Conservation (phyloP, 73 alveolate species). For the Stentor roeselii region DNA sequence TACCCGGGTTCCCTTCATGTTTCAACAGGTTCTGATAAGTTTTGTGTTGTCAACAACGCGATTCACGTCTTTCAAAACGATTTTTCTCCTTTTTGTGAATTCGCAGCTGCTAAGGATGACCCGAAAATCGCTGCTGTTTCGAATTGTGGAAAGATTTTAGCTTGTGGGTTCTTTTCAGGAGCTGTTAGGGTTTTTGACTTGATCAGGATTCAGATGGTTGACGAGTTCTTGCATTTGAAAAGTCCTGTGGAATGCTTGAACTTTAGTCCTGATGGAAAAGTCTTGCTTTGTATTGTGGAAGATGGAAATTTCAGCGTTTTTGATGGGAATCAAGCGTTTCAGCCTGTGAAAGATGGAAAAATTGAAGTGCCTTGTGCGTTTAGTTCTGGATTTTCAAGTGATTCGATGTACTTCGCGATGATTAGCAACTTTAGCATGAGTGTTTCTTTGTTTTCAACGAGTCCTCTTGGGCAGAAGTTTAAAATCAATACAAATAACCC, state of each 20-base stretch:
- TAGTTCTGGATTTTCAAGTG: slow-evolving; percentile 47
- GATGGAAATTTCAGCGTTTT: slow-evolving; percentile 37
- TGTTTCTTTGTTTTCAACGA: slow-evolving; percentile 55
- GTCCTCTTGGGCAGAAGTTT: slow-evolving; percentile 47
- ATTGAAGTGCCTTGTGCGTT: slow-evolving; percentile 53
- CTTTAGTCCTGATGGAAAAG: slow-evolving; percentile 37
- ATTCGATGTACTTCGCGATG: slow-evolving; percentile 49
- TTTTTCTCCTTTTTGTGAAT: background rate
- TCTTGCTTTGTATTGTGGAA: slow-evolving; percentile 38
- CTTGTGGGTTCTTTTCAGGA: slow-evolving; percentile 64
- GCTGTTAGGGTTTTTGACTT: slow-evolving; percentile 57
- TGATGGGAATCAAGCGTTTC: slow-evolving; percentile 39
- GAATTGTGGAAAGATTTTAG: slow-evolving; percentile 23
- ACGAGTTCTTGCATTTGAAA: slow-evolving; percentile 48
- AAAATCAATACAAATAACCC: slow-evolving; percentile 37
- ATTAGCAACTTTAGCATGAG: slow-evolving; percentile 50
- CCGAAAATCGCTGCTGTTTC: background rate
- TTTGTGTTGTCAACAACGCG: background rate
- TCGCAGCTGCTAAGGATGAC: slow-evolving; percentile 3
- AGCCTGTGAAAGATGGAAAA: slow-evolving; percentile 54
- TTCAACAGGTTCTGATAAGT: background rate
- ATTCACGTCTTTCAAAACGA: background rate
- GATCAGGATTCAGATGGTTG: slow-evolving; percentile 15
- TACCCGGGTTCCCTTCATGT: slow-evolving; percentile 38
- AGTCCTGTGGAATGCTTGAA: slow-evolving; percentile 40